Conservation (phyloP, 2,329 filamentous ascomycete species). For the Purpureocillium takamizusanense region DNA sequence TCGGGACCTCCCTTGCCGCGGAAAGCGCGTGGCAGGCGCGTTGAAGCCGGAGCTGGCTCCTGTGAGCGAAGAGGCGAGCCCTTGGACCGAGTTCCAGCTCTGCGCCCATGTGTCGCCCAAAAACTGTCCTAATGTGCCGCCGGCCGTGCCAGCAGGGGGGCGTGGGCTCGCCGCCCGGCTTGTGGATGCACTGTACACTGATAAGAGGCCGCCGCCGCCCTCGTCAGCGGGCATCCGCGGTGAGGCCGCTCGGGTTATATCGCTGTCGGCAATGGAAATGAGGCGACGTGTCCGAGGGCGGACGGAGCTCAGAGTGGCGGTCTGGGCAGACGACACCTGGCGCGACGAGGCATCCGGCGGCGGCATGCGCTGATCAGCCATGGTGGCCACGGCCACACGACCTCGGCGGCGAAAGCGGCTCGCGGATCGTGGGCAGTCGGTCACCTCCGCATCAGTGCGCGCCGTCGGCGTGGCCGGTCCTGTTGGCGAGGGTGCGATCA, state of each 20-base stretch:
- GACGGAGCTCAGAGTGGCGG: slow-evolving; percentile 28
- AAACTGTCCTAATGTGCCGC: slow-evolving; percentile 29
- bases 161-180: slow-evolving; percentile 41
- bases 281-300: slow-evolving; percentile 44
- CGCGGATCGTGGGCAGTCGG: slow-evolving; percentile 12
- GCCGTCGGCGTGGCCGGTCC: not conserved
- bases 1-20: too few relatives aligned
- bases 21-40: too few relatives aligned
- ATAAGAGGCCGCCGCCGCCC: slow-evolving; percentile 15
- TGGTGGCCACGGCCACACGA: slow-evolving; percentile 18
- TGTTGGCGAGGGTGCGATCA: not conserved
- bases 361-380: slow-evolving; percentile 23
- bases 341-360: slow-evolving; percentile 19
- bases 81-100: slow-evolving; percentile 47
- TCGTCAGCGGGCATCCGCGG: too few relatives aligned
- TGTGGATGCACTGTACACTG: slow-evolving; percentile 24
- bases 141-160: slow-evolving; percentile 28
- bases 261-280: slow-evolving; percentile 20
- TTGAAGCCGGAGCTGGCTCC: too few relatives aligned
- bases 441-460: slow-evolving; percentile 22
- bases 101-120: slow-evolving; percentile 43
- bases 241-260: slow-evolving; percentile 5
- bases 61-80: slow-evolving; percentile 36
- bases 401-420: slow-evolving; percentile 20
- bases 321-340: slow-evolving; percentile 37